Percentiles rank a stretch among this genome's conserved stretches.
phyloP scores from a whole-genome alignment of 2,329 filamentous ascomycete genomes.

The Nothophaeocryptopus gaeumannii region DNA sequence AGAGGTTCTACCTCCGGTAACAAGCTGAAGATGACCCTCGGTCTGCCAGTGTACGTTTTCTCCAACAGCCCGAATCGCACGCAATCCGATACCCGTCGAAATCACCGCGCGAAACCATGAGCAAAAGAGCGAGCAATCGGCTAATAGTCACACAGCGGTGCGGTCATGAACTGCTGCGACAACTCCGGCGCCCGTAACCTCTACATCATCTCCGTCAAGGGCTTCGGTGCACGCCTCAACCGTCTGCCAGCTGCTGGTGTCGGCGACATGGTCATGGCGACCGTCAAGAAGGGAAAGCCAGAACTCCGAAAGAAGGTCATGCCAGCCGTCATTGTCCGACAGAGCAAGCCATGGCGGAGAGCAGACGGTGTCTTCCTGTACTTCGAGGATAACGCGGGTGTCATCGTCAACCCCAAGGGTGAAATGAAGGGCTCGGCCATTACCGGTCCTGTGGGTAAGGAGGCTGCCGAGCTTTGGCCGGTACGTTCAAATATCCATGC shows the following conservation, averaged over 20 bases:
- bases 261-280: slow-evolving; percentile 99
- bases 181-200: slow-evolving; percentile 97
- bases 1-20: slow-evolving; percentile 91
- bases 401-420: slow-evolving; percentile 99
- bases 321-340: slow-evolving; percentile 97
- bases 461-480: slow-evolving; percentile 99
- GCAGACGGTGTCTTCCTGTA: slow-evolving; percentile 98
- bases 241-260: slow-evolving; percentile 95
- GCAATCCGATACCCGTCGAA: slow-evolving; percentile 1
- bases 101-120: background rate
- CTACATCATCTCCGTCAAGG: slow-evolving; percentile 99
- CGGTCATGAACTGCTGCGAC: slow-evolving; percentile 99
- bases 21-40: slow-evolving; percentile 99
- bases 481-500: slow-evolving; percentile 55
- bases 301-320: slow-evolving; percentile 99
- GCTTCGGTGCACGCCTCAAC: slow-evolving; percentile 96
- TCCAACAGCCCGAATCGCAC: slow-evolving; percentile 8
- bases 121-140: background rate
- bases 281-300: slow-evolving; percentile 99
- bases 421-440: slow-evolving; percentile 99
- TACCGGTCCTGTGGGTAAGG: slow-evolving; percentile 98
- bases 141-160: slow-evolving; percentile 62
- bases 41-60: slow-evolving; percentile 93
- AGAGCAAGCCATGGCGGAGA: slow-evolving; percentile 99
- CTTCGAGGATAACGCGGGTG: slow-evolving; percentile 99